Conservation (phyloP, 441 rosid genomes). For the Viola pubescens region DNA sequence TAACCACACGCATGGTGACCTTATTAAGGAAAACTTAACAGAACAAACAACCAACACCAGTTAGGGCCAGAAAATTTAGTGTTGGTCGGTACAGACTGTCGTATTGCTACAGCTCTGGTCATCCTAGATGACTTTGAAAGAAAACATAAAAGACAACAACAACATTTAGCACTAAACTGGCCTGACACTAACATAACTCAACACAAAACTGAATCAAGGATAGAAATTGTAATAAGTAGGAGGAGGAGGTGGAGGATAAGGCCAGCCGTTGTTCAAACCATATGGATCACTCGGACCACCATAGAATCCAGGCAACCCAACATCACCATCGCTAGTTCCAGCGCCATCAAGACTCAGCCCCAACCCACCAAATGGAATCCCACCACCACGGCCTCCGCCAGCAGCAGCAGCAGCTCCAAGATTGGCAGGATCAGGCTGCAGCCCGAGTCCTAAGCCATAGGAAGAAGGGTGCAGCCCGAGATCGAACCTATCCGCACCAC, state of each 20-base stretch:
- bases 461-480: neutral
- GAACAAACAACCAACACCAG: too few species aligned
- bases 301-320: conserved; percentile 2
- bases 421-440: neutral
- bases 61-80: too few species aligned
- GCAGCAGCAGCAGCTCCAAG: neutral
- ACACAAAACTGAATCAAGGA: neutral
- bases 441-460: neutral
- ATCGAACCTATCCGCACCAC: conserved; percentile 1
- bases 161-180: too few species aligned
- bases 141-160: too few species aligned
- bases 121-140: too few species aligned
- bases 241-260: neutral
- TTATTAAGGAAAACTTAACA: too few species aligned
- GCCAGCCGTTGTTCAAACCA: conserved; percentile 9
- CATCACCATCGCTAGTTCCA: too few species aligned
- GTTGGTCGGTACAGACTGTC: too few species aligned
- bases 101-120: too few species aligned
- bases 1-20: too few species aligned
- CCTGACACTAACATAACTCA: too few species aligned
- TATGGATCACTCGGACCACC: conserved; percentile 12
- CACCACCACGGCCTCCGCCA: neutral
- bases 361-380: too few species aligned
- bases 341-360: neutral
- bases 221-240: neutral